These are phyloP conservation scores for Candida takata DNA, from an alignment of 805 yeast genomes.

Conservation along the genomic window DNA sequence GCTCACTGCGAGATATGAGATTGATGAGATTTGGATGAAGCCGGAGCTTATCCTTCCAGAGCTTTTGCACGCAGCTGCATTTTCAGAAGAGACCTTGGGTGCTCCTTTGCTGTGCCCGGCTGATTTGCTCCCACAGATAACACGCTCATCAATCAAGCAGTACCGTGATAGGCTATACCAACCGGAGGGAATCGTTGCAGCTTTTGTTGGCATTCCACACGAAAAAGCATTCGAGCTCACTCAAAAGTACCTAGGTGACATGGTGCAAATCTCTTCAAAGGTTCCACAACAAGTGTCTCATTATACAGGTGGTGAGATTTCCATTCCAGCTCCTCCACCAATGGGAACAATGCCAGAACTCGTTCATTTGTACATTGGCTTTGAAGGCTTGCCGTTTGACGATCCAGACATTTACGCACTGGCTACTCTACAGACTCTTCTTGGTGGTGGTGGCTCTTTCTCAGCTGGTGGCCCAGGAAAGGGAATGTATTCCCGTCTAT, in stretches of 20 bases:
- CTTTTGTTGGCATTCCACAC: constrained; percentile 80
- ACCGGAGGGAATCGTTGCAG: constrained; percentile 78
- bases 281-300: constrained; percentile 31
- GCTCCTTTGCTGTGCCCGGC: constrained; percentile 77
- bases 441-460: constrained; percentile 97
- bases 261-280: constrained; percentile 33
- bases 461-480: constrained; percentile 99
- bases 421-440: constrained; percentile 80
- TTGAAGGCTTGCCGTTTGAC: constrained; percentile 77
- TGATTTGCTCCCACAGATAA: constrained; percentile 53
- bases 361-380: constrained; percentile 79
- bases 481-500: constrained; percentile 94
- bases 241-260: constrained; percentile 54
- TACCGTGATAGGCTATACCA: constrained; percentile 63
- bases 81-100: constrained; percentile 65
- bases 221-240: constrained; percentile 60
- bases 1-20: constrained; percentile 71
- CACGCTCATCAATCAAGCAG: constrained; percentile 42
- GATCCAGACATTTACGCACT: constrained; percentile 86
- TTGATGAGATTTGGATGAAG: constrained; percentile 72
- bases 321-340: constrained; percentile 38
- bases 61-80: constrained; percentile 81
- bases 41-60: constrained; percentile 87
- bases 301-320: constrained; percentile 55
- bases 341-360: constrained; percentile 59